Conservation (phyloP, 73 alveolate species). For the Tetrahymena thermophila region DNA sequence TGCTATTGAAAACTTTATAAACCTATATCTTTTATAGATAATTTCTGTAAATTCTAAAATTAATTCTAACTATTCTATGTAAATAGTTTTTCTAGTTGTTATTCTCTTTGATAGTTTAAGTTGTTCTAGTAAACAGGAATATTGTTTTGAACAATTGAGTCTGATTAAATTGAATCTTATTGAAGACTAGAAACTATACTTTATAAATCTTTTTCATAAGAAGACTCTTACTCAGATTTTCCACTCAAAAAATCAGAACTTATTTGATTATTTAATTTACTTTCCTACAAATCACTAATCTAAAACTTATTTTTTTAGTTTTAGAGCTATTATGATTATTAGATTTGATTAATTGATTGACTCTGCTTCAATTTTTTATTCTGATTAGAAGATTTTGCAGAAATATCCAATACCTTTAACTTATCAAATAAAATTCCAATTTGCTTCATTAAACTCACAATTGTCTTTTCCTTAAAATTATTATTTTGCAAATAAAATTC, state of each 20-base stretch:
- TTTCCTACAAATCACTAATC: background rate
- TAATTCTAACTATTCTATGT: background rate
- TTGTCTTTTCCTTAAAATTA: background rate
- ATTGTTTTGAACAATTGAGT: too few species aligned
- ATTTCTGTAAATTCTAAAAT: background rate
- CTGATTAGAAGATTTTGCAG: background rate
- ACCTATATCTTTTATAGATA: background rate
- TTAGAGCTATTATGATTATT: background rate
- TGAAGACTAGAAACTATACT: background rate
- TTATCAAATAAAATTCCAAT: background rate
- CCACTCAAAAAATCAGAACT: background rate
- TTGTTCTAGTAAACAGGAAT: too few species aligned
- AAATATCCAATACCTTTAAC: background rate
- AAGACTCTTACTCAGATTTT: background rate
- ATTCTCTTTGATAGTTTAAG: background rate
- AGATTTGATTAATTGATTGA: background rate
- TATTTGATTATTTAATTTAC: background rate
- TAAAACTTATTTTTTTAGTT: background rate
- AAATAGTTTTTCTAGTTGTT: background rate
- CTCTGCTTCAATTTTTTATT: background rate
- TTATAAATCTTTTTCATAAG: background rate
- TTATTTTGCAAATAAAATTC: background rate
- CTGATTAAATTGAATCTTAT: background rate
- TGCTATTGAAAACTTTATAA: background rate
- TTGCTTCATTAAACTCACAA: background rate